Evolutionary conservation across 805 yeast species (phyloP), one percentile per base, ranked within the genome.

Genomic region (Saccharomycopsis selenospora): DNA sequence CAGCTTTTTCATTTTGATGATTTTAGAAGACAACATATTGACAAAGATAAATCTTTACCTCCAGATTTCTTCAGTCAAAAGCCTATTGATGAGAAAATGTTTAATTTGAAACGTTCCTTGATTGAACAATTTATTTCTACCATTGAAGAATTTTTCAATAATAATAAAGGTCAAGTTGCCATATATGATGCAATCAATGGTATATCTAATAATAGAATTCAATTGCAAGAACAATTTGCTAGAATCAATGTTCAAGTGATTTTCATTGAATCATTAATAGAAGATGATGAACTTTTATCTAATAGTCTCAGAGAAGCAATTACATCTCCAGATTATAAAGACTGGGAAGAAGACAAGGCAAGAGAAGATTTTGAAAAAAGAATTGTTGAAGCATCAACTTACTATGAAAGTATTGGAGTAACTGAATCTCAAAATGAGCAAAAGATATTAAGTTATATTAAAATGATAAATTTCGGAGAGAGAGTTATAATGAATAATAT

Each of bases 171-270:
- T 8, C 99, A 93, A 66, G 87, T 93, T 27, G 99, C 95, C 3
- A 86, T 93, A 20, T 93, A 86, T 65, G 99, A 93, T 65, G 98
- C 98, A 0, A 85, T 93, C 45, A 93, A 93, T 62, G 95, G 93
- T 4, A 68, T 83, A 43, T 77, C 82, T 18, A 71, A 73, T 45
- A 84, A 82, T 56, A 73, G 99, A 56, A 58, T 71, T 5, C 75
- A 73, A 26, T 65, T 91, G 33, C 75, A 75, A 24, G 71, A 72
- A 28, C 65, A 66, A 50, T 79, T 91, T 57, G 66, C 69, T 5
- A 66, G 69, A 40, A 69, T 75, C 51, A 78, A 79, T 55, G 81
- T 90, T 50, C 90, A 85, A 63, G 83, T 84, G 24, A 64, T 93
- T 47, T 93, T 90, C 63, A 88, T 93, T 50, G 99, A 93, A 66